Evolutionary conservation across 257 asterid genomes (phyloP).

Genomic region (Primulina tabacum): DNA sequence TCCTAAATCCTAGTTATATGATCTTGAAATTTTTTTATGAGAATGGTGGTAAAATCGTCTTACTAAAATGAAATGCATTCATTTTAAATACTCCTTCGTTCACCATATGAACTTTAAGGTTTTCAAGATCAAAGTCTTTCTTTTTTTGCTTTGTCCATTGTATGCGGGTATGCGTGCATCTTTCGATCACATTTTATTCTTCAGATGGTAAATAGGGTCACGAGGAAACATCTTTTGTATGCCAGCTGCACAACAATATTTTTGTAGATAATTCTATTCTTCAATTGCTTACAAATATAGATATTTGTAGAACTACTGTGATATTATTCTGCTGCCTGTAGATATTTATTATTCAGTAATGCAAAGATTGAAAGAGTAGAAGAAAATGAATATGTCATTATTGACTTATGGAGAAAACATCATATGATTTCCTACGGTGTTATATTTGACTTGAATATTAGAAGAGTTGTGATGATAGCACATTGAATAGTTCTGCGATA

Average conservation of each 20-base stretch:
- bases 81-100: background rate
- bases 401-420: background rate
- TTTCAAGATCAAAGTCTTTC: too few species aligned
- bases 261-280: background rate
- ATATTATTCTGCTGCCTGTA: background rate
- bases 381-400: background rate
- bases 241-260: too few species aligned
- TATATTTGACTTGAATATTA: slow-evolving; percentile 4
- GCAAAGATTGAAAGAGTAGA: background rate
- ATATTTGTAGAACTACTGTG: background rate
- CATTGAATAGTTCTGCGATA: slow-evolving; percentile 10
- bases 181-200: too few species aligned
- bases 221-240: too few species aligned
- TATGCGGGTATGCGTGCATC: too few species aligned
- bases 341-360: background rate
- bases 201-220: too few species aligned
- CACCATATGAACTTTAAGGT: too few species aligned
- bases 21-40: background rate
- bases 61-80: slow-evolving; percentile 1
- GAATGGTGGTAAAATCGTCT: background rate
- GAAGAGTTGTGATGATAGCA: slow-evolving; percentile 13
- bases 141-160: too few species aligned
- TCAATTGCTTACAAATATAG: too few species aligned
- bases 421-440: background rate
- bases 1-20: background rate